phyloP scores from a whole-genome alignment of 331 rosid genomes.

The Saraca asoca region DNA sequence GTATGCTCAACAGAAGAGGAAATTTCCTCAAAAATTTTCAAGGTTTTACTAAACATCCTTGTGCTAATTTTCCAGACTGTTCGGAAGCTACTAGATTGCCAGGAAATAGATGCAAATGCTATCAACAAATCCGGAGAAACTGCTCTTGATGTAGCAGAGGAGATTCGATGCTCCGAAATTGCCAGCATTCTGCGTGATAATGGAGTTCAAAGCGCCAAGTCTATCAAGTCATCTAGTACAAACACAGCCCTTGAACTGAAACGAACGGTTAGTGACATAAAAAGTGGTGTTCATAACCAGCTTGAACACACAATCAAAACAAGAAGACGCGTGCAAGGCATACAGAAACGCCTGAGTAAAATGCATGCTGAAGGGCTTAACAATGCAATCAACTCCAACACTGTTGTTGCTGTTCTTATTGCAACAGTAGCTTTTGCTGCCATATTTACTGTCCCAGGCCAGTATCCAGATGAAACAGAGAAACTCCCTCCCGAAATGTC shows the following conservation, averaged over 20 bases:
- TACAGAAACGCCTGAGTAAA: conserved; percentile 67
- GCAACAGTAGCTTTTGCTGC: conserved; percentile 85
- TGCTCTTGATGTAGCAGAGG: conserved; percentile 68
- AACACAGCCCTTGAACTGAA: conserved; percentile 61
- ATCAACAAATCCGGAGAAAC: conserved; percentile 70
- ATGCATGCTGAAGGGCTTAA: conserved; percentile 80
- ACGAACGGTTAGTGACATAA: conserved; percentile 71
- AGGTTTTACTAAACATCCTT: conserved; percentile 13
- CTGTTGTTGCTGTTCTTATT: conserved; percentile 73
- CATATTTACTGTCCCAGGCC: conserved; percentile 72
- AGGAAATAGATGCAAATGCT: conserved; percentile 45
- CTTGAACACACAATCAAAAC: conserved; percentile 73
- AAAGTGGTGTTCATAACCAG: conserved; percentile 77
- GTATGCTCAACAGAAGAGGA: conserved; percentile 21
- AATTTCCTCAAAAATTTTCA: not conserved
- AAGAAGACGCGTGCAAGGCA: conserved; percentile 58
- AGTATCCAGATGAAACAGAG: conserved; percentile 33
- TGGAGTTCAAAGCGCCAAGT: conserved; percentile 64
- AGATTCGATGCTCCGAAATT: conserved; percentile 41
- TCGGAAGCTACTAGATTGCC: conserved; percentile 49
- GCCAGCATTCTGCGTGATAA: conserved; percentile 45
- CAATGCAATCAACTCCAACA: conserved; percentile 79
- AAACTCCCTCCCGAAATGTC: conserved; percentile 37
- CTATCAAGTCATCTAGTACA: conserved; percentile 46
- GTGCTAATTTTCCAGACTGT: conserved; percentile 52